Base-by-base conservation (phyloP, 352 stramenopile genomes). In the Globisporangium heterothallicum region DNA sequence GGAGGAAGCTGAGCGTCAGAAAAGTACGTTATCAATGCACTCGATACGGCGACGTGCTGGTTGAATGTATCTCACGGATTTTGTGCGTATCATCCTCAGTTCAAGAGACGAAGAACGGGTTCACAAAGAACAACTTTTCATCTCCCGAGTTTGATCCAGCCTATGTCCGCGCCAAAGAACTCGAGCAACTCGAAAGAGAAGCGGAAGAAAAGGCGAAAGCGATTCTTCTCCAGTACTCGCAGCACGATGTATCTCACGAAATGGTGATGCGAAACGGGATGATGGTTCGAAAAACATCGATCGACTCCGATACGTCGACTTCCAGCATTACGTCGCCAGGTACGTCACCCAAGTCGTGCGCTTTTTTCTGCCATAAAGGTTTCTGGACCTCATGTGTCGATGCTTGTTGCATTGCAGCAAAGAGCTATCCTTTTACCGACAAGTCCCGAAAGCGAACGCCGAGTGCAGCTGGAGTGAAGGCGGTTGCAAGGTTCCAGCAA, bases 191-290 rank as follows among this genome's bases (percentile, higher is more conserved):
- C 14, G 72, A 81, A 36, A 76, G 72, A 16, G 67, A 81, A 27
- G 74, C 74, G 0, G 74, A 81, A 38, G 67, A 78, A 42, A 79
- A 83, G 46, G 74, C 74, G 14, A 85, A 85, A 53, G 69, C 64
- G 0, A 59, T 64, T 30, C 56, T 85, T 5, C 58, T 72, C 12
- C 69, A 85, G 49, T 85, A 72, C 50, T 74, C 75, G n/a, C 68
- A 79, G 61, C 68, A 72, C 22, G 64, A 86, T 29, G 60, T 76
- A 2, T 64, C 65, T 4, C 70, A 86, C 41, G 66, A 86, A 40
- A 74, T 77, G 61, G 55, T 72, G 10, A 85, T 88, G 77, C 72
- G 69, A 34, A 88, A 88, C 43, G 77, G 77, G 24, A 58, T 85
- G 3, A 70, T 69, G 53, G 58, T 81, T 18, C 64, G 1, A 78